Evolutionary conservation across 2,329 filamentous ascomycete species (phyloP), one percentile per base, ranked within the genome.

Genomic region (Alternaria dauci): DNA sequence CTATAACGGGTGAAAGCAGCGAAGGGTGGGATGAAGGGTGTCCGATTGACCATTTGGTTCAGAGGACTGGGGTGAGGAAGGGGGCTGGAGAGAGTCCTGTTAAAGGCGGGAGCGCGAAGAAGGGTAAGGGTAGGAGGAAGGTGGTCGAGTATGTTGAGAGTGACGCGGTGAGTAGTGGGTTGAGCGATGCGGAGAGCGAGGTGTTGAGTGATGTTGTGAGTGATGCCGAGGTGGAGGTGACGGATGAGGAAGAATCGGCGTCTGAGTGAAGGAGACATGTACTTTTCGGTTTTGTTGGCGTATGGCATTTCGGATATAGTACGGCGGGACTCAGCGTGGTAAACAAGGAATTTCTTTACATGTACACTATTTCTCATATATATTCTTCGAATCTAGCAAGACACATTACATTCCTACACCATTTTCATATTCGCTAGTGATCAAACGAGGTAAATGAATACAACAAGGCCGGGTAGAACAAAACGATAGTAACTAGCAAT

Each of bases 21-120:
- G 83, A 84, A 26, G 85, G 84, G 0, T 92, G 90, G 89, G 82
- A 87, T 4, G 80, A 87, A 16, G 85, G 85, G 0, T 91, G 88
- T 78, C 83, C 85, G 8, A 88, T 90, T 71, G 88, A 90, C 52
- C 85, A 89, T 71, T 74, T 89, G 36, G 85, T 89, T 5, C 84
- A 78, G 56, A 79, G 87, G 53, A 84, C 81, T n/a, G 87, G 86
- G 8, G 82, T 80, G 59, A 84, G 84, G 67, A 86, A 86, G 69
- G 81, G 76, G 23, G 53, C 11, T 16, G 52, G 46, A 2, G 65
- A 39, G 1, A 70, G 62, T 53, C 70, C 69, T 5, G 52, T 28
- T 3, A 71, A 72, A 36, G 59, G 42, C 9, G 58, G 39, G 4
- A 69, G 52, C 9, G 62, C 55, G 1, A 69, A 67, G 55, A 73